phyloP scores from a whole-genome alignment of 192 early-diverging fungal species.

The Radiomyces spectabilis region DNA sequence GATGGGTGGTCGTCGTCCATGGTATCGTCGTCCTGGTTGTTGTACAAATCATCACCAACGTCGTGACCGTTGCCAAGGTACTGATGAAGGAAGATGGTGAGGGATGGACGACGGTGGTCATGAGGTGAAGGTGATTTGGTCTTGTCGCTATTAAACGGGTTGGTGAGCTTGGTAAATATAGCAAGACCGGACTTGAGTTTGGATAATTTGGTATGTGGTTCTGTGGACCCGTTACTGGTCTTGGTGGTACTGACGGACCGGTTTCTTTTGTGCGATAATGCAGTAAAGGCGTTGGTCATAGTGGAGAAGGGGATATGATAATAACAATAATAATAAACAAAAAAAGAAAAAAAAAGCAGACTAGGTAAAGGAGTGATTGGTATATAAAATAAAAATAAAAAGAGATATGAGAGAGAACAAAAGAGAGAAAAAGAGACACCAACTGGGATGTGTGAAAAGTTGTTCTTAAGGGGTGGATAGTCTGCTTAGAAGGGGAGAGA shows the following conservation, averaged over 20 bases:
- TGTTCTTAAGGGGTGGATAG: no score
- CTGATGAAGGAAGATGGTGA: no score
- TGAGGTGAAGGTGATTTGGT: neutral
- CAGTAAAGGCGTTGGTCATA: slow-evolving; percentile 3
- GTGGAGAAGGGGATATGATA: no score
- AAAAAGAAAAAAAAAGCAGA: slow-evolving; percentile 3
- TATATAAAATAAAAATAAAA: slow-evolving; percentile 2
- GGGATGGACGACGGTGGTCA: no score
- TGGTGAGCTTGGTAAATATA: slow-evolving; percentile 4
- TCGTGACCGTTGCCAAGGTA: no score
- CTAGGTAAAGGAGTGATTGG: neutral
- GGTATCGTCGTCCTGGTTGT: neutral
- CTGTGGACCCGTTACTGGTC: neutral
- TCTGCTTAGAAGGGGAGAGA: slow-evolving; percentile 3
- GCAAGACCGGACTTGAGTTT: no score
- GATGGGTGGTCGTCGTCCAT: neutral
- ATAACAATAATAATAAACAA: neutral
- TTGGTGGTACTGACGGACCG: slow-evolving; percentile 3
- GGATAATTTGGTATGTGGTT: no score
- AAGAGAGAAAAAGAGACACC: neutral
- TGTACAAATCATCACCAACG: no score
- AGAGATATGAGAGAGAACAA: neutral
- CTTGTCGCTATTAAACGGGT: neutral
- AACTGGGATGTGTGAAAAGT: neutral
- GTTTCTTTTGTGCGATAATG: slow-evolving; percentile 8